phyloP scores from a whole-genome alignment of 129 eudicot species.

The Kitagawia praeruptora region DNA sequence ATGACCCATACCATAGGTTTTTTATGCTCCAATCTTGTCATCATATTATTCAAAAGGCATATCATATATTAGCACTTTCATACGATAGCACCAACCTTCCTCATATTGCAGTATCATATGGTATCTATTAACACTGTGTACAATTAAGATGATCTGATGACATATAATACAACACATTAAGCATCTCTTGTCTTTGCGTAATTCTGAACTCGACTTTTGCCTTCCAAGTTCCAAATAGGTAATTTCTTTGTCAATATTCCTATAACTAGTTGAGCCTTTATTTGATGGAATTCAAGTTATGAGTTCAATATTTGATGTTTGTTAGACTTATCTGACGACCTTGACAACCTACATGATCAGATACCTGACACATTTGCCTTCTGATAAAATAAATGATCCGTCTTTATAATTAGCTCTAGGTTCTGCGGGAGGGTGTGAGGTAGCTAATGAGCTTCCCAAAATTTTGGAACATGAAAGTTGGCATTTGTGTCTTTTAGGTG shows the following conservation, averaged over 20 bases:
- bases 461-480: too few species aligned
- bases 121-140: not conserved
- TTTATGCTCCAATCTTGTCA: too few species aligned
- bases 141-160: not conserved
- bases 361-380: not conserved
- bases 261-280: not conserved
- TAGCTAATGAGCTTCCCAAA: too few species aligned
- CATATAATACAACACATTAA: not conserved
- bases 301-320: not conserved
- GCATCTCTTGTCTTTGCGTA: not conserved
- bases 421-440: too few species aligned
- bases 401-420: not conserved
- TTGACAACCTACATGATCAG: not conserved
- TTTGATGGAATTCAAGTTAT: not conserved
- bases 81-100: not conserved
- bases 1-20: too few species aligned
- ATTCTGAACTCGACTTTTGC: not conserved
- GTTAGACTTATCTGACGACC: not conserved
- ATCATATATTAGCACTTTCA: not conserved
- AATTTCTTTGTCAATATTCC: not conserved
- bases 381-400: not conserved
- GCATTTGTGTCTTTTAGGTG: too few species aligned
- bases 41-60: too few species aligned
- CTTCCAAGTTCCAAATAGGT: not conserved
- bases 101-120: not conserved